These are phyloP conservation scores for Kwoniella shandongensis DNA, from an alignment of 768 basidiomycete species.

Conservation along the genomic window DNA sequence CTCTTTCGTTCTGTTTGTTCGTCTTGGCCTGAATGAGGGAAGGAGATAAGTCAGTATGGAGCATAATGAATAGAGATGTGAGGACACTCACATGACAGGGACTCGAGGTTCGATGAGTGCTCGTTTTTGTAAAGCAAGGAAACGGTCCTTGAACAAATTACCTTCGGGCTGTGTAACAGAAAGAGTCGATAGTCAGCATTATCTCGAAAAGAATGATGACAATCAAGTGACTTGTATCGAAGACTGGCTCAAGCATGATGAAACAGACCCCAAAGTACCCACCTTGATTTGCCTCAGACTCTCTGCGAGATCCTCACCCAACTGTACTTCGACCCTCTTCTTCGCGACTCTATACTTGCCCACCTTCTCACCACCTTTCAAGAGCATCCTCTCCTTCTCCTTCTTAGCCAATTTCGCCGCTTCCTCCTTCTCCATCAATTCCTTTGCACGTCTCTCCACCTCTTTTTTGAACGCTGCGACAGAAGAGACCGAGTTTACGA, in stretches of 20 bases:
- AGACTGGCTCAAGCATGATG: background rate
- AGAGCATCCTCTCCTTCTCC: conserved; percentile 62
- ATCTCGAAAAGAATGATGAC: too few species aligned
- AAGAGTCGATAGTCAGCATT: conserved; percentile 1
- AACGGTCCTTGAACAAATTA: conserved; percentile 86
- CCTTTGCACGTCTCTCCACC: conserved; percentile 46
- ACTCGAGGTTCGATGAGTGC: conserved; percentile 82
- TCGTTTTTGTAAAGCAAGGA: conserved; percentile 80
- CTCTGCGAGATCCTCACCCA: conserved; percentile 86
- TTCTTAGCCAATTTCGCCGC: conserved; percentile 57
- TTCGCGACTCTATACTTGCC: conserved; percentile 77
- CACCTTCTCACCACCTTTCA: conserved; percentile 67
- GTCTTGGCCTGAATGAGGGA: conserved; percentile 30
- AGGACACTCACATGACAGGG: conserved; percentile 65
- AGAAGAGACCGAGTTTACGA: conserved; percentile 64
- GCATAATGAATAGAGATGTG: background rate
- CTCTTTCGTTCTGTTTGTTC: conserved; percentile 42
- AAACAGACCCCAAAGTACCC: conserved; percentile 31
- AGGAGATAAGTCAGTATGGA: conserved; percentile 7
- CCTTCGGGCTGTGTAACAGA: conserved; percentile 79
- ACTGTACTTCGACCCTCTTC: conserved; percentile 73
- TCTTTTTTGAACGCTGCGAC: conserved; percentile 61
- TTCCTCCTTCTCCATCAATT: conserved; percentile 53
- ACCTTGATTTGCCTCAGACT: conserved; percentile 81
- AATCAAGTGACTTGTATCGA: background rate